Evolutionary conservation across 129 eudicot genomes (phyloP), one percentile per base, ranked within the genome.

Genomic region (Silybum marianum): DNA sequence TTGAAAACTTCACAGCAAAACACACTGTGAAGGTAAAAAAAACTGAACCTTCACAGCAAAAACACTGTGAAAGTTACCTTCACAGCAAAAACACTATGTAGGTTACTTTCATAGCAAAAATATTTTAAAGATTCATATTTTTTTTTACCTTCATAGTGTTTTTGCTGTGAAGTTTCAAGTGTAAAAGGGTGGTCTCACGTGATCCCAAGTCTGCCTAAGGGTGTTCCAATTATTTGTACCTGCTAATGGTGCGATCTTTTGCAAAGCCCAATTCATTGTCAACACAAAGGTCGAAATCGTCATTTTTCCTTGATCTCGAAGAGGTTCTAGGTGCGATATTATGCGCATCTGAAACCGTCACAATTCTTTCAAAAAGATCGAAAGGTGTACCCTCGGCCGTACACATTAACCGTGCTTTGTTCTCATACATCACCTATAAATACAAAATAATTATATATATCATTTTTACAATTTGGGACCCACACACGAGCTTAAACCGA

Each of bases 231-330:
- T n/a, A n/a, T n/a, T n/a, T n/a, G n/a, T n/a, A 91, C 98, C 98
- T 90, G 72, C 98, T 94, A 74, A 94, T 92, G 82, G 98, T 94
- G 66, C 98, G 97, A 75, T 94, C 98, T 87, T 94, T 94, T 0
- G 97, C 94, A 30, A 94, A 94, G 28, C 96, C 97, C 78, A 94
- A 84, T 62, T 92, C 97, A 69, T 94, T 94, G 81, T 94, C 98
- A 46, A 94, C 98, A 80, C 98, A 94, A 80, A 93, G 86, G 81
- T 91, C 97, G 58, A 84, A 81, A 28, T 87, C 94, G 32, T 94
- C 98, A 69, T 84, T 90, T 75, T 87, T 94, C 85, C 93, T 86
- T 19, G 98, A 94, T 76, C 97, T 87, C 4, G 97, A 90, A 46
- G 98, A 91, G 82, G 97, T 94, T 85, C 98, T 85, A 51, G 95